Base-by-base conservation (phyloP, 495 filamentous ascomycete genomes). In the Penicillium cosmopolitanum region DNA sequence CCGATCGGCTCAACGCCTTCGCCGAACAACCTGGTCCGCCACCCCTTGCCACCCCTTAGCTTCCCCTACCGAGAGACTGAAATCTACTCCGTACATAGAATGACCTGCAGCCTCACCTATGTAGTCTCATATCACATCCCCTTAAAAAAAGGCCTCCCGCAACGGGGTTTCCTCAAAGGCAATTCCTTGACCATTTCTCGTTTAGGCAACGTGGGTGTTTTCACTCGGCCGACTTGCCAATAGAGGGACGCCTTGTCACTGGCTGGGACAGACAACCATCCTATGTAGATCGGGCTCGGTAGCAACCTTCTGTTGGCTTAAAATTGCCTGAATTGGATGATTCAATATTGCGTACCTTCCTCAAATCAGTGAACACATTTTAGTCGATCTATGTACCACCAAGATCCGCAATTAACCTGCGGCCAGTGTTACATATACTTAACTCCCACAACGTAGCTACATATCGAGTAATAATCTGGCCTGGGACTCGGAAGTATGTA, bases 161-260 rank as follows among this genome's bases (percentile, higher is more conserved):
- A 50, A 46, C 58, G 40, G 46, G 55, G 47, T 40, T 48, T 61
- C 57, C 43, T 43, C 53, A 54, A 54, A 47, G 57, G 50, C 4
- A 19, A 50, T 50, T 16, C n/a, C n/a, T 60, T 58, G 58, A 35
- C 13, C 4, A 35, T 56, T 28, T 12, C 54, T 58, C 46, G 16
- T 33, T 58, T 21, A 19, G 61, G 53, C 16, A 40, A 52, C 47
- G 46, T 42, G 33, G 53, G 12, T 21, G 47, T 52, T 46, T 55
- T 38, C 36, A 12, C 44, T 50, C 28, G 43, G 31, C 16, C 43
- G 44, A 40, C 44, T 34, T 36, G 25, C 13, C 48, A 12, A 8
- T 35, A 21, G 16, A 28, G 33, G n/a, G 31, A 36, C n/a, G 7
- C 50, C 13, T 48, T 48, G 42, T 21, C 42, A 46, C 42, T 46